Percentiles rank a stretch among this genome's conserved stretches.
These are phyloP conservation scores for Tetrastigma voinierianum DNA, from an alignment of 164 flowering plant genomes.

Conservation along the genomic window DNA sequence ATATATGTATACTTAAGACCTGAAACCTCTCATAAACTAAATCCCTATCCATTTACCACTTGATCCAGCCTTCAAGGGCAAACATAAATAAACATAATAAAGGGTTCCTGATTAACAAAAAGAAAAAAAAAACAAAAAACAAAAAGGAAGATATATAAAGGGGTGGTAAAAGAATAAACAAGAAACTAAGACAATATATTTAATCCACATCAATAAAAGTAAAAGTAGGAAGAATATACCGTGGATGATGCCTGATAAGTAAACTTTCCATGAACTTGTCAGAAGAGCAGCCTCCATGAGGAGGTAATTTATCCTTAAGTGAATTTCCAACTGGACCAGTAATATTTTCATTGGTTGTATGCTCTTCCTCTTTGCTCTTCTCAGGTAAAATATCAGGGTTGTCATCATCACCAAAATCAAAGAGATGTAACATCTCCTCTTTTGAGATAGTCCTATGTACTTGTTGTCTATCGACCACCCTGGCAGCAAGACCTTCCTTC, in stretches of 20 bases:
- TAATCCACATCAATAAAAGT: not conserved
- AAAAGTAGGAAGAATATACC: constrained; percentile 36
- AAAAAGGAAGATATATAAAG: not conserved
- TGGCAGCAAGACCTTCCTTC: constrained; percentile 98
- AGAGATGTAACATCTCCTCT: constrained; percentile 93
- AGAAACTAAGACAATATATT: not conserved
- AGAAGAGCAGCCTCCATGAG: constrained; percentile 60
- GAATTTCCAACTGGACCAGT: constrained; percentile 23
- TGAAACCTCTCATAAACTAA: no score
- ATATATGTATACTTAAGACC: no score
- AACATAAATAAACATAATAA: no score
- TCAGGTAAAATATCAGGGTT: constrained; percentile 39
- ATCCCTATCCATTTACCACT: no score
- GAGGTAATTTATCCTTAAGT: constrained; percentile 37
- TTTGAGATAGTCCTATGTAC: constrained; percentile 89
- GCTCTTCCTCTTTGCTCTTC: constrained; percentile 29
- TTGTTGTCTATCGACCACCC: constrained; percentile 98
- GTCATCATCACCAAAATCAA: constrained; percentile 96
- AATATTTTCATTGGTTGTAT: constrained; percentile 14
- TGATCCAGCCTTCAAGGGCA: no score
- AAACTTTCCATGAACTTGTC: constrained; percentile 86
- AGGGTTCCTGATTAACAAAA: no score
- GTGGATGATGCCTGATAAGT: constrained; percentile 65
- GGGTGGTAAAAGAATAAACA: not conserved
- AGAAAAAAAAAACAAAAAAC: not conserved